phyloP scores from a whole-genome alignment of 2,329 filamentous ascomycete genomes.

The Xylaria sp. region DNA sequence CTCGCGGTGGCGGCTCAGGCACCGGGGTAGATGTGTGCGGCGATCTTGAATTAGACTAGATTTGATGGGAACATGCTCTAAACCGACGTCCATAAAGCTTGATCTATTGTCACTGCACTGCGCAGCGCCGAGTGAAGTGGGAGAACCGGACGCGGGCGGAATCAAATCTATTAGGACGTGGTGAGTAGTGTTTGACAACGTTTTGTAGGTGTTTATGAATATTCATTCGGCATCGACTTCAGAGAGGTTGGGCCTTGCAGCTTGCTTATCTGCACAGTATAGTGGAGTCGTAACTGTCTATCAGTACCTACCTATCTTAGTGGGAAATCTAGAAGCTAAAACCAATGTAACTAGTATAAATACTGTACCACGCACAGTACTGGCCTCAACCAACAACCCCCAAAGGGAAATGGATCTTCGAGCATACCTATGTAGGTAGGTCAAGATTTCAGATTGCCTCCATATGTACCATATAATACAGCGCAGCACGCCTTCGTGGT shows the following conservation, averaged over 20 bases:
- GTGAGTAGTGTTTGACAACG: neutral
- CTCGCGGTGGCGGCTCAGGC: neutral
- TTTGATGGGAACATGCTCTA: neutral
- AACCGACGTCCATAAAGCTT: neutral
- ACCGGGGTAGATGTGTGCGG: neutral
- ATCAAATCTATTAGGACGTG: neutral
- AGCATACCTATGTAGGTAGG: too few species aligned
- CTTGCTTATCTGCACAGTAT: neutral
- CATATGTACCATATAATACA: too few species aligned
- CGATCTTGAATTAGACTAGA: neutral
- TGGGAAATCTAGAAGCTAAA: too few species aligned
- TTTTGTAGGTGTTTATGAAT: neutral
- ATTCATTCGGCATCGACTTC: neutral
- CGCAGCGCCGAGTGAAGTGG: neutral
- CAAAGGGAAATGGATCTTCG: too few species aligned
- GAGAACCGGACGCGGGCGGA: neutral
- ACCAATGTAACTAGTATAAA: too few species aligned
- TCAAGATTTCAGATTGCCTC: too few species aligned
- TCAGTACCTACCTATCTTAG: too few species aligned
- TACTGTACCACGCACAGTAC: neutral
- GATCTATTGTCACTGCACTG: conserved; percentile 7
- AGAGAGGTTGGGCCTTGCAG: neutral
- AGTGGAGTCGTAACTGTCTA: too few species aligned
- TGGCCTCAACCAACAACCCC: too few species aligned
- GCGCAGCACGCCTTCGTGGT: too few species aligned